Percentiles rank a stretch among this genome's conserved stretches.
Evolutionary conservation across 805 yeast species (phyloP).

Genomic region (Kodamaea neixiangensis): DNA sequence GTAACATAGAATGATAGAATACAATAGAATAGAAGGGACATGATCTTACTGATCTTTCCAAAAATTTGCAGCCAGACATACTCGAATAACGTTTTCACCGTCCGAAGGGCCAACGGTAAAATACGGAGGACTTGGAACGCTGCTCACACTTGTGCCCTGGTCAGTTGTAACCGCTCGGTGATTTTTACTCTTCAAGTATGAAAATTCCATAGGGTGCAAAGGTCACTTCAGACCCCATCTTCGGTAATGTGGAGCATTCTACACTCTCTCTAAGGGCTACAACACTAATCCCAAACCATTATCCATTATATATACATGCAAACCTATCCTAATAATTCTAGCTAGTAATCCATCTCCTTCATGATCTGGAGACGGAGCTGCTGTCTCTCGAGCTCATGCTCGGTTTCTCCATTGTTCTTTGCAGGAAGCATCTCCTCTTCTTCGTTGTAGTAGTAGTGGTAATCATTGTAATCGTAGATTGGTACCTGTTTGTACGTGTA

Average conservation of each 20-base stretch:
- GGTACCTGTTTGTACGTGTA: slow-evolving; percentile 8
- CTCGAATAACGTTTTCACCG: too few species aligned
- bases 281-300: neutral
- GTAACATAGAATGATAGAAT: too few species aligned
- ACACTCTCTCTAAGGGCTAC: too few species aligned
- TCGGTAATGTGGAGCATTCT: too few species aligned
- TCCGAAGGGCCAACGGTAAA: too few species aligned
- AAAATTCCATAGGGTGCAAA: neutral
- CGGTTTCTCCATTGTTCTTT: slow-evolving; percentile 8
- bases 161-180: too few species aligned
- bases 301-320: neutral
- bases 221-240: neutral
- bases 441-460: slow-evolving; percentile 13
- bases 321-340: neutral
- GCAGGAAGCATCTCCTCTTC: slow-evolving; percentile 5
- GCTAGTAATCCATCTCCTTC: slow-evolving; percentile 27
- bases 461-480: slow-evolving; percentile 12
- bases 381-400: slow-evolving; percentile 36
- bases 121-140: too few species aligned
- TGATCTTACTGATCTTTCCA: too few species aligned
- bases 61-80: too few species aligned
- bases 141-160: too few species aligned
- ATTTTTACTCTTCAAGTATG: neutral
- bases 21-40: too few species aligned
- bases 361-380: slow-evolving; percentile 42